Base-by-base conservation (phyloP, 2,329 filamentous ascomycete genomes). In the Cryphonectria japonica region DNA sequence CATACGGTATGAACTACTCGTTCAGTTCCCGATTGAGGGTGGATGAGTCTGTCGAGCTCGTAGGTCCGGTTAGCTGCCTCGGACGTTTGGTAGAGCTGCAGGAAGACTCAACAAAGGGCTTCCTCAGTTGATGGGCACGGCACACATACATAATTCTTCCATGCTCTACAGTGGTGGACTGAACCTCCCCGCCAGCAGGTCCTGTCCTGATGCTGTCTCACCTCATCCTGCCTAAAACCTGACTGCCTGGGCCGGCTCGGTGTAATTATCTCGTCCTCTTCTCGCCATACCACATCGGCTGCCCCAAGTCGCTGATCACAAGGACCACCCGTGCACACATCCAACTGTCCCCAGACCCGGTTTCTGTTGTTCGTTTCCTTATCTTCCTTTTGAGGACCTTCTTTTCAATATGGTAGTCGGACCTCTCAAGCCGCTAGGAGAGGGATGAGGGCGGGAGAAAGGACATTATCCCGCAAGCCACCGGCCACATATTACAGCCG, bases 181-280 rank as follows among this genome's bases (percentile, higher is more conserved):
- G 11, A 39, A 39, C 8, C 37, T 9, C 34, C 9, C 34, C 34
- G 34, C 34, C 37, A 39, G 37, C 37, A 39, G 37, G 37, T 39
- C 37, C 37, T 39, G 37, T 11, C 19, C 52, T 66, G 62, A 62
- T 68, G 69, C 69, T 67, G 66, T 71, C 70, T 71, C 62, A 71
- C 70, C 67, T 62, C 70, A 71, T 22, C 43, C 43, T 46, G 16
- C 43, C 43, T 46, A 46, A 46, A 46, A 22, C 63, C 67, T 67
- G n/a, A 57, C 26, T 29, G n/a, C n/a, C 11, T 32, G 22, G 22
- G 8, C 22, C 11, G 26, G 26, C 52, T 29, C 52, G 26, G 52
- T 57, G 52, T 54, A 14, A 14, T 9, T 54, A 22, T 46, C 43
- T 19, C 43, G 43, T 29, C 43, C 16, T 19, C 13, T 11, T 9